Conservation (phyloP, 345 rosid species). For the Pistacia integerrima region DNA sequence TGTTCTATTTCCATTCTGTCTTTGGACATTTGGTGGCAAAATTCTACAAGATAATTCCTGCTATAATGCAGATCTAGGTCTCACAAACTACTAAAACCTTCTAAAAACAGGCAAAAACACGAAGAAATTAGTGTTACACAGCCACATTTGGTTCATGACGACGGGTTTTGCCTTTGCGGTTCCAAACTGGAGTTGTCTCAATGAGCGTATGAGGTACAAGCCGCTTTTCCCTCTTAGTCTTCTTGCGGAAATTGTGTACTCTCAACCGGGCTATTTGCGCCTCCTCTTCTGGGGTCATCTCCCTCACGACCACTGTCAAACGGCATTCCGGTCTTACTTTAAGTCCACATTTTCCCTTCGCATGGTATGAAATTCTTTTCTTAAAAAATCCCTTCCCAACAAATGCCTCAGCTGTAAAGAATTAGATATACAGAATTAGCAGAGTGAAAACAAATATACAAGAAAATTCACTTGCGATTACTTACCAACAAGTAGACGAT, state of each 20-base stretch:
- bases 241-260: slow-evolving; percentile 78
- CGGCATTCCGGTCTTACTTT: slow-evolving; percentile 70
- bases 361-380: slow-evolving; percentile 70
- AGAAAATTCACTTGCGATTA: slow-evolving; percentile 14
- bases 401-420: slow-evolving; percentile 83
- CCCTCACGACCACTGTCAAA: slow-evolving; percentile 80
- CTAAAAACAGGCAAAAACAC: neutral
- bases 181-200: slow-evolving; percentile 84
- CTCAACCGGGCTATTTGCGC: slow-evolving; percentile 79
- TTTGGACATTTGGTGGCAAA: neutral
- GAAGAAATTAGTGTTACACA: slow-evolving; percentile 4
- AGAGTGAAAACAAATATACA: neutral
- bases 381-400: slow-evolving; percentile 74
- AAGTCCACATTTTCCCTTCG: slow-evolving; percentile 64
- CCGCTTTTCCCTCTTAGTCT: slow-evolving; percentile 63
- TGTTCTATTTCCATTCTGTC: neutral
- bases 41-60: slow-evolving; percentile 1
- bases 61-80: neutral
- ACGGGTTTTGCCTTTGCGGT: slow-evolving; percentile 53
- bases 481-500: slow-evolving; percentile 85
- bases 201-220: slow-evolving; percentile 82
- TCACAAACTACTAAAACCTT: neutral
- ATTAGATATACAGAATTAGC: slow-evolving; percentile 4
- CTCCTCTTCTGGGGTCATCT: slow-evolving; percentile 82
- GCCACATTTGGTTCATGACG: slow-evolving; percentile 9